Base-by-base conservation (phyloP, 2,329 filamentous ascomycete species). In the Monosporascus ibericus region DNA sequence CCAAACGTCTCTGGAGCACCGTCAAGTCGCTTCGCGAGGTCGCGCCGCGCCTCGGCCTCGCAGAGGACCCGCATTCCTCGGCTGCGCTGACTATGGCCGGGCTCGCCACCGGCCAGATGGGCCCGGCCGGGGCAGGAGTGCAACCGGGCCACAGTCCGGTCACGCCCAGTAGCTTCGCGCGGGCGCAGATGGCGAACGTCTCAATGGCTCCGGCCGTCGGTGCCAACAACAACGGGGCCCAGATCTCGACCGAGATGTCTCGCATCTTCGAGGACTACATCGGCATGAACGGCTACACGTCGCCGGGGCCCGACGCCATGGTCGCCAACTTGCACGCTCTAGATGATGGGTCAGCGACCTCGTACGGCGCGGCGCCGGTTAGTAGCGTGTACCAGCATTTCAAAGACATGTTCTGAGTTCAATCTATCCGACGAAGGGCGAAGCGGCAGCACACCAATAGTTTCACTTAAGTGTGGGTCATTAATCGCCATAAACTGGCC, bases 1-100 rank as follows among this genome's bases (percentile, higher is more conserved):
- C 83, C 6, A 84, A 87, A 59, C 78, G 87, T 1, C 72, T 92
- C 1, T 92, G 88, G 88, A 80, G 81, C 56, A 89, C 85, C 0
- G 83, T 90, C 49, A 78, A 79, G 44, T 82, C 84, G 0, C 77
- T 92, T 38, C 88, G 88, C 60, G 82, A 88, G 54, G 82, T 89
- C 6, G 87, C 85, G 0, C 85, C 86, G 1, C 80, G 83, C 20
- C 78, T 91, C 1, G 87, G 87, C 0, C 74, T 87, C 20, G 69
- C 72, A n/a, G 72, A 68, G 34, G 77, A 82, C 54, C 70, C 77
- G 0, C 78, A 80, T 55, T 77, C 74, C 11, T 75, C 69, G 9
- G 78, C 77, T 1, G 77, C 78, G 0, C 60, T 80, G n/a, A 75
- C 75, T 1, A 81, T 82, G 78, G 77, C 79, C 47, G 79, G 77